Percentiles rank a stretch among this genome's conserved stretches.
phyloP scores from a whole-genome alignment of 805 yeast species.

The Yarrowia alimentaria region DNA sequence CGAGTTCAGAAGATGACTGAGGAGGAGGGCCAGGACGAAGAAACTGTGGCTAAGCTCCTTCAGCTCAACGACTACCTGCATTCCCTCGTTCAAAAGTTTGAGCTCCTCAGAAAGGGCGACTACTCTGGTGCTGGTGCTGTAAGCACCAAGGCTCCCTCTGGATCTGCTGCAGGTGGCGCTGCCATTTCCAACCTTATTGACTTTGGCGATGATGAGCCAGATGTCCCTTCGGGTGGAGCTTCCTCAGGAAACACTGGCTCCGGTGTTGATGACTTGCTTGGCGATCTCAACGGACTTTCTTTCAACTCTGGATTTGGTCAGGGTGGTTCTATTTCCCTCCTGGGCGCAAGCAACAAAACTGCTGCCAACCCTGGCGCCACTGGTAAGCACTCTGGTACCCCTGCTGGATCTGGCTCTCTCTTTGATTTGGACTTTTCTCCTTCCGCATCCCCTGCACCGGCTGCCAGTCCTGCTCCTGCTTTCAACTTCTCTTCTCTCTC shows the following conservation, averaged over 20 bases:
- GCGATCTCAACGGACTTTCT: constrained; percentile 69
- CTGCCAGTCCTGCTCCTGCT: constrained; percentile 30
- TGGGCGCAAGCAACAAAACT: constrained; percentile 39
- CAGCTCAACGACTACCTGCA: constrained; percentile 74
- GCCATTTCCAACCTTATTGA: constrained; percentile 55
- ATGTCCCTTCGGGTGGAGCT: constrained; percentile 37
- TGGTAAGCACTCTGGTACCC: constrained; percentile 13
- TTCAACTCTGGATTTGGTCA: constrained; percentile 50
- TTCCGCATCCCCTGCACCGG: constrained; percentile 28
- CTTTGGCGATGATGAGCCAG: constrained; percentile 56
- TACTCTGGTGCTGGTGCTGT: constrained; percentile 51
- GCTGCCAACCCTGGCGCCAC: constrained; percentile 31
- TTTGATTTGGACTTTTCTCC: constrained; percentile 30
- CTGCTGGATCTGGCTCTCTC: constrained; percentile 30
- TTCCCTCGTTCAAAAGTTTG: constrained; percentile 63
- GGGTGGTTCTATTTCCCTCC: constrained; percentile 53
- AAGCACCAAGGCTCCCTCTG: constrained; percentile 42
- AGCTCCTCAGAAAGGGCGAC: constrained; percentile 63
- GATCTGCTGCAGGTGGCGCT: constrained; percentile 32
- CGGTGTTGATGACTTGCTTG: constrained; percentile 64
- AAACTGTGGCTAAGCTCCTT: constrained; percentile 61
- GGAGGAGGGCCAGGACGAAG: constrained; percentile 60
- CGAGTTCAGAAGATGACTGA: constrained; percentile 85
- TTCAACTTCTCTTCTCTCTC: constrained; percentile 25
- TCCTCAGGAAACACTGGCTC: constrained; percentile 36